These are phyloP conservation scores for Calocera viscosa DNA, from an alignment of 768 basidiomycete species.

Conservation along the genomic window DNA sequence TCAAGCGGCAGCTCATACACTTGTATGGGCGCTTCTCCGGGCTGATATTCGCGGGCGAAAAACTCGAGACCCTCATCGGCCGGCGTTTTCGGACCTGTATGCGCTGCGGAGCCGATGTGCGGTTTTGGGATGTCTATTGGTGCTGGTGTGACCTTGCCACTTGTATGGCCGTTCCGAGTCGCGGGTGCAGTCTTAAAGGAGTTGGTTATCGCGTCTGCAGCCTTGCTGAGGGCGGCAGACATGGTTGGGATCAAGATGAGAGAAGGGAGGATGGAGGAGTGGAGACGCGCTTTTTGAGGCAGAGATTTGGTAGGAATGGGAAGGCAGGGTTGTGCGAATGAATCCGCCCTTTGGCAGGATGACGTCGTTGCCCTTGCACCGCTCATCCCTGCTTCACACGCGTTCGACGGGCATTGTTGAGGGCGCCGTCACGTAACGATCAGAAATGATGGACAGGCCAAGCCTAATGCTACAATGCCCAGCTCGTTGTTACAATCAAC, in stretches of 20 bases:
- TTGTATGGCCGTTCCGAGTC: neutral
- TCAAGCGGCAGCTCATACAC: constrained; percentile 83
- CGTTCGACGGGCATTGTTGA: neutral
- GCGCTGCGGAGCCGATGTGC: constrained; percentile 7
- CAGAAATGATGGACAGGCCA: neutral
- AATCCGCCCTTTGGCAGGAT: neutral
- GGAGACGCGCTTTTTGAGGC: neutral
- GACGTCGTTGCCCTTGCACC: neutral
- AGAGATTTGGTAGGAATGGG: neutral
- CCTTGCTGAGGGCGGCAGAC: constrained; percentile 8
- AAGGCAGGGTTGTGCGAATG: neutral
- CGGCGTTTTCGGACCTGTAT: constrained; percentile 56
- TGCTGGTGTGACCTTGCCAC: neutral
- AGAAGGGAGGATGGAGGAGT: neutral
- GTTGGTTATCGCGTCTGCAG: constrained; percentile 2
- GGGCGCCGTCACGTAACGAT: neutral
- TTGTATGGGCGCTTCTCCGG: constrained; percentile 51
- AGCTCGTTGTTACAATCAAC: neutral
- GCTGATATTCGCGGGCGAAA: constrained; percentile 47
- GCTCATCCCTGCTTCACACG: neutral
- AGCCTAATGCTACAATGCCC: neutral
- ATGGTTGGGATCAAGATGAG: constrained; percentile 4
- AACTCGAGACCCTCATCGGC: constrained; percentile 87
- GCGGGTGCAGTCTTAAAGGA: neutral
- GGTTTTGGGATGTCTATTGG: constrained; percentile 8